These are phyloP conservation scores for Euphrasia arctica DNA, from an alignment of 305 asterid genomes.

Conservation along the genomic window DNA sequence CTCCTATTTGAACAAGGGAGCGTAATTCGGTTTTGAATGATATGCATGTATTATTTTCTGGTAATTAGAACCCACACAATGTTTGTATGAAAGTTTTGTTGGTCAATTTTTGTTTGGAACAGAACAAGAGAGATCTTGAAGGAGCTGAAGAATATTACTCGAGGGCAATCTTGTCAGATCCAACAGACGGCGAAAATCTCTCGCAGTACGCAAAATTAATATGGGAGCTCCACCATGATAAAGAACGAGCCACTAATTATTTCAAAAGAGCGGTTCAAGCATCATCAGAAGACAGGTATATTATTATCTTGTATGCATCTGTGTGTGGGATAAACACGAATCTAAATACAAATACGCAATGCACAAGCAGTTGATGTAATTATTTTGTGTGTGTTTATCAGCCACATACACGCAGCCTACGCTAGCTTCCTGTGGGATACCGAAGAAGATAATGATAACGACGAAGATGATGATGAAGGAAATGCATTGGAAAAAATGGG, in stretches of 20 bases:
- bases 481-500: conserved; percentile 12
- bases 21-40: too few species aligned
- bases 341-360: too few species aligned
- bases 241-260: conserved; percentile 55
- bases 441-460: conserved; percentile 43
- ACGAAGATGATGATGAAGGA: conserved; percentile 36
- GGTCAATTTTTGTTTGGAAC: conserved; percentile 16
- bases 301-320: too few species aligned
- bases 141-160: conserved; percentile 82
- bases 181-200: conserved; percentile 77
- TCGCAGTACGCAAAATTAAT: conserved; percentile 65
- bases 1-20: too few species aligned
- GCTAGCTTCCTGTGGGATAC: conserved; percentile 84
- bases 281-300: conserved; percentile 44
- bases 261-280: conserved; percentile 68
- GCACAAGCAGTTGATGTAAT: too few species aligned
- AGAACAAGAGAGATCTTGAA: conserved; percentile 55
- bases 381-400: conserved; percentile 28
- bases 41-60: too few species aligned
- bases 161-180: conserved; percentile 85
- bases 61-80: too few species aligned
- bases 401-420: conserved; percentile 83
- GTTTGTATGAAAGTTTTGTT: background rate
- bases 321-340: too few species aligned
- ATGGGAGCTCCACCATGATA: conserved; percentile 74